A percentile compares a stretch with the other conserved stretches of the same genome.
These are phyloP conservation scores for Corymbia maculata DNA, from an alignment of 345 rosid genomes.

Conservation along the genomic window DNA sequence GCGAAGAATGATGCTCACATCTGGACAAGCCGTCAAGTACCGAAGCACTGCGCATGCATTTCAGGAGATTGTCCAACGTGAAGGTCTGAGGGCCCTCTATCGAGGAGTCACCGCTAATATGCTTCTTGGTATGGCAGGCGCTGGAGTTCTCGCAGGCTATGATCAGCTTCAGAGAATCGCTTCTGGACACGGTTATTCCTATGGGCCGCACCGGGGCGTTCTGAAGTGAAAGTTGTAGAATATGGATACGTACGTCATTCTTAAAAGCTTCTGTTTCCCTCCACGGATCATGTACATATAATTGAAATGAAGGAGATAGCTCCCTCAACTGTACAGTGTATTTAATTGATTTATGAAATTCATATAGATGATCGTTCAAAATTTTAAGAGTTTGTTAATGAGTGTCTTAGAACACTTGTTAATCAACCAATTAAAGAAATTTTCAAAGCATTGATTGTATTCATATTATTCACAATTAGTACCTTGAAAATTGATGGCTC, in stretches of 20 bases:
- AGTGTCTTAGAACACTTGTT: neutral
- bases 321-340: neutral
- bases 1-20: conserved; percentile 95
- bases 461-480: neutral
- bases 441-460: neutral
- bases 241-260: neutral
- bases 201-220: conserved; percentile 18
- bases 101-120: conserved; percentile 88
- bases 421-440: neutral
- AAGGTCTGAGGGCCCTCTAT: conserved; percentile 62
- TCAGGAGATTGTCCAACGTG: conserved; percentile 49
- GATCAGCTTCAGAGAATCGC: conserved; percentile 79
- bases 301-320: neutral
- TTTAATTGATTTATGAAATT: neutral
- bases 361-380: neutral
- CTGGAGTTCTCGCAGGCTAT: conserved; percentile 88
- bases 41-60: conserved; percentile 46
- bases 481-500: neutral
- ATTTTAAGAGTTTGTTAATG: neutral
- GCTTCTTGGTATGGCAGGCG: conserved; percentile 95
- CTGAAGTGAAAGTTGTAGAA: conserved; percentile 12
- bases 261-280: neutral
- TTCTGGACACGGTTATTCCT: conserved; percentile 20
- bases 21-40: conserved; percentile 72
- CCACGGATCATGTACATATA: neutral